Conservation (phyloP, 1,139 yeast species). For the Meyerozyma athensensis region DNA sequence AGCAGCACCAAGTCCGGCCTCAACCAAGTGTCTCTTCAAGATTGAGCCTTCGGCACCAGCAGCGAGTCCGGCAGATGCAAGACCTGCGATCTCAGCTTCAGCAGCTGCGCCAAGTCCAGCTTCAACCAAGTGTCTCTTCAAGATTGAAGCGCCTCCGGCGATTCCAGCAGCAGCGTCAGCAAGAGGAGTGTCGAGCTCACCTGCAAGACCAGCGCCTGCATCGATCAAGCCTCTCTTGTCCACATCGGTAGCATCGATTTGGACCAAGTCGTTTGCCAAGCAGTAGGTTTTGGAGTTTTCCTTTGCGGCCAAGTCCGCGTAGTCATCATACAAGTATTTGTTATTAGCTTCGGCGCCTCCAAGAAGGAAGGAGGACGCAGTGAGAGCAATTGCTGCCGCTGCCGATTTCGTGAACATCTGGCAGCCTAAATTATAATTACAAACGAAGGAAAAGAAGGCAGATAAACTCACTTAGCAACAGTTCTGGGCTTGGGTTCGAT, state of each 20-base stretch:
- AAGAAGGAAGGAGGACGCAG: conserved; percentile 13
- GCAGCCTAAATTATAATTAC: neutral
- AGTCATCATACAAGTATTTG: conserved; percentile 8
- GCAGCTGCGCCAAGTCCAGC: conserved; percentile 2
- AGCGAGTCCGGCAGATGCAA: conserved; percentile 12
- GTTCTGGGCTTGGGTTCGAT: neutral
- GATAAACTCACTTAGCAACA: neutral
- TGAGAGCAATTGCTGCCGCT: conserved; percentile 14
- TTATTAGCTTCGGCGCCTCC: conserved; percentile 12
- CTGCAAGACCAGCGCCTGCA: neutral
- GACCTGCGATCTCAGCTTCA: conserved; percentile 8
- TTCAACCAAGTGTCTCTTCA: conserved; percentile 5
- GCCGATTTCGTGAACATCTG: conserved; percentile 12
- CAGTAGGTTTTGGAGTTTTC: conserved; percentile 6
- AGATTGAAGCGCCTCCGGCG: neutral
- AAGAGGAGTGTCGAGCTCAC: neutral
- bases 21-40: conserved; percentile 1
- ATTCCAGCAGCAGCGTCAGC: neutral
- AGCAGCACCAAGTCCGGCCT: conserved; percentile 9
- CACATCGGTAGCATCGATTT: conserved; percentile 1
- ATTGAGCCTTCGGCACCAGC: conserved; percentile 8
- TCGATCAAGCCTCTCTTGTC: neutral
- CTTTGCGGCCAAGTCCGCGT: conserved; percentile 8
- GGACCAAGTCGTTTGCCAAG: conserved; percentile 4
- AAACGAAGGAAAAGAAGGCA: neutral